A percentile compares a stretch with the other conserved stretches of the same genome.
These are phyloP conservation scores for Gossypium schwendimanii DNA, from an alignment of 441 rosid genomes.

Conservation along the genomic window DNA sequence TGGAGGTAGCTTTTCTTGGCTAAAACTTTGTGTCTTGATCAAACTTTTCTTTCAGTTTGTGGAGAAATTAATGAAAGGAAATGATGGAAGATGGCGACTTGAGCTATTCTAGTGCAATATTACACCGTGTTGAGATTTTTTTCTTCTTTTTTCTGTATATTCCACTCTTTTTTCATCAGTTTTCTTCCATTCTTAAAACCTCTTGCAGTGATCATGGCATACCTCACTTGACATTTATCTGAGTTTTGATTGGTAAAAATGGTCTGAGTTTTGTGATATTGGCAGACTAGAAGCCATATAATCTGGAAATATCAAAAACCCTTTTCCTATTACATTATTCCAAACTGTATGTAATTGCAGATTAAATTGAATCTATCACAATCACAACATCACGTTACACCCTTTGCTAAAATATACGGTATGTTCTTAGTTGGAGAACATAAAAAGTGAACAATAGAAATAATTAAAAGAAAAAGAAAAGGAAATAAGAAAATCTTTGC, in stretches of 20 bases:
- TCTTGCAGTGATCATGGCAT: neutral
- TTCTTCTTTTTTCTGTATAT: neutral
- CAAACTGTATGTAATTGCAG: neutral
- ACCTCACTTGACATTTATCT: constrained; percentile 8
- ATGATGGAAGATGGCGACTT: constrained; percentile 8
- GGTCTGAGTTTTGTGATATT: neutral
- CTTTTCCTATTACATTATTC: neutral
- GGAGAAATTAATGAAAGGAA: constrained; percentile 5
- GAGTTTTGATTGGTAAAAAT: neutral
- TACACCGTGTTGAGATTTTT: neutral
- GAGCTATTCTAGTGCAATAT: constrained; percentile 2
- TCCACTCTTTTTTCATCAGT: neutral
- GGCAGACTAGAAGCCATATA: neutral
- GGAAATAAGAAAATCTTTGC: neutral
- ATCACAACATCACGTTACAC: neutral
- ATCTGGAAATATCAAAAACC: neutral
- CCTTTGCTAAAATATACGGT: neutral
- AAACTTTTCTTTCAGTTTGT: neutral
- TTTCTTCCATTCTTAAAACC: neutral
- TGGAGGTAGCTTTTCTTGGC: neutral
- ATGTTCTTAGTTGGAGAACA: neutral
- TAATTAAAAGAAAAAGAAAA: neutral
- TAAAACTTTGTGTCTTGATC: neutral
- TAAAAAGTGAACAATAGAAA: neutral
- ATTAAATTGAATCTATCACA: no score